A percentile compares a stretch with the other conserved stretches of the same genome.
Conservation (phyloP, 805 yeast species). For the Diddensiella transvaalensis region DNA sequence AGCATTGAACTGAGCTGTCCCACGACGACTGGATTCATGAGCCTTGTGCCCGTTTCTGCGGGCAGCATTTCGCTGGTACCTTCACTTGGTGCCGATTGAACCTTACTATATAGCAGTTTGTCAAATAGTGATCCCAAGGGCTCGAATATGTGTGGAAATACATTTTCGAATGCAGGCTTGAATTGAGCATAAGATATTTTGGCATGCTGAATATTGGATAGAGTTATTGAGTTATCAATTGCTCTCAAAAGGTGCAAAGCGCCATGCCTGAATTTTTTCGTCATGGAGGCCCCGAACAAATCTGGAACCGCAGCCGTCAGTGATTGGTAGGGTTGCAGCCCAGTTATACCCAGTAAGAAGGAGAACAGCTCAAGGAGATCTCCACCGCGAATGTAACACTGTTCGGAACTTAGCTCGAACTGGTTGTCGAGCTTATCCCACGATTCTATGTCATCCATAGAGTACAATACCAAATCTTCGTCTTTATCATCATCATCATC, state of each 20-base stretch:
- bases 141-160: constrained; percentile 40
- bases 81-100: neutral
- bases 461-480: constrained; percentile 21
- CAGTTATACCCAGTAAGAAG: constrained; percentile 45
- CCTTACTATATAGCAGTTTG: constrained; percentile 37
- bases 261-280: constrained; percentile 42
- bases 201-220: constrained; percentile 15
- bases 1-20: constrained; percentile 43
- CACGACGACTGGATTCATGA: constrained; percentile 36
- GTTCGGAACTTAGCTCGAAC: constrained; percentile 43
- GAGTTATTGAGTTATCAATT: constrained; percentile 38
- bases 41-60: constrained; percentile 29
- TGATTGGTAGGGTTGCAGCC: constrained; percentile 39
- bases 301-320: constrained; percentile 24
- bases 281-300: constrained; percentile 30
- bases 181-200: constrained; percentile 16
- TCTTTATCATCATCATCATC: constrained; percentile 22
- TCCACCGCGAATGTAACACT: constrained; percentile 38
- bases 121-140: constrained; percentile 47
- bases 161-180: constrained; percentile 19
- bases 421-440: constrained; percentile 39
- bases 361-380: constrained; percentile 46
- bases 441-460: constrained; percentile 19
- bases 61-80: too few species aligned
- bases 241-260: constrained; percentile 48